Evolutionary conservation across 495 filamentous ascomycete species (phyloP).

Genomic region (Neurospora sp.): DNA sequence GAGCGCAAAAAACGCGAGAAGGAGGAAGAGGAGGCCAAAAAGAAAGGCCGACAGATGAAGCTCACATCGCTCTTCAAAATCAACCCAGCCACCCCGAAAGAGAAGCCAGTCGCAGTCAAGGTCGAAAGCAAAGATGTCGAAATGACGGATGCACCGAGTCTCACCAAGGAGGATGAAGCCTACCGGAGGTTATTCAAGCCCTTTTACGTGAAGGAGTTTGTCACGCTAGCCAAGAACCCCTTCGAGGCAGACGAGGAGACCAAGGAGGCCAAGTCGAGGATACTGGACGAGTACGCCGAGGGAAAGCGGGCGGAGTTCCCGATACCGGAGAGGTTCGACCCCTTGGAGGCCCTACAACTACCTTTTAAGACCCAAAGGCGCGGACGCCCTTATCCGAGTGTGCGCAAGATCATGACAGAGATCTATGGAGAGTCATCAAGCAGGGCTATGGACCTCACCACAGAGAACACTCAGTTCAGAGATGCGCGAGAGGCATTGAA

Average conservation of each 20-base stretch:
- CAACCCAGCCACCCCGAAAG: conserved; percentile 36
- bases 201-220: conserved; percentile 64
- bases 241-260: conserved; percentile 48
- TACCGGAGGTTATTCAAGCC: conserved; percentile 68
- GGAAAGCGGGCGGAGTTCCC: conserved; percentile 22
- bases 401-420: conserved; percentile 56
- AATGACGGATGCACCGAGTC: conserved; percentile 11
- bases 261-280: conserved; percentile 38
- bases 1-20: conserved; percentile 54
- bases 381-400: conserved; percentile 41
- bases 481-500: conserved; percentile 44
- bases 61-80: conserved; percentile 43
- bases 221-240: conserved; percentile 44
- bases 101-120: conserved; percentile 14
- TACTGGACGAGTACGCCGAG: conserved; percentile 34
- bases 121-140: conserved; percentile 4
- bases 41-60: conserved; percentile 41
- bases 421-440: conserved; percentile 8
- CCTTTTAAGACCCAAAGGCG: conserved; percentile 39
- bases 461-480: conserved; percentile 36
- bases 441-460: conserved; percentile 18
- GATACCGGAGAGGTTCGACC: conserved; percentile 34
- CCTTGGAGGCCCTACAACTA: conserved; percentile 50
- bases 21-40: conserved; percentile 56
- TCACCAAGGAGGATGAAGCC: conserved; percentile 34